Percentiles rank a stretch among this genome's conserved stretches.
Conservation (phyloP, 352 stramenopile species). For the Phytophthora lateralis region DNA sequence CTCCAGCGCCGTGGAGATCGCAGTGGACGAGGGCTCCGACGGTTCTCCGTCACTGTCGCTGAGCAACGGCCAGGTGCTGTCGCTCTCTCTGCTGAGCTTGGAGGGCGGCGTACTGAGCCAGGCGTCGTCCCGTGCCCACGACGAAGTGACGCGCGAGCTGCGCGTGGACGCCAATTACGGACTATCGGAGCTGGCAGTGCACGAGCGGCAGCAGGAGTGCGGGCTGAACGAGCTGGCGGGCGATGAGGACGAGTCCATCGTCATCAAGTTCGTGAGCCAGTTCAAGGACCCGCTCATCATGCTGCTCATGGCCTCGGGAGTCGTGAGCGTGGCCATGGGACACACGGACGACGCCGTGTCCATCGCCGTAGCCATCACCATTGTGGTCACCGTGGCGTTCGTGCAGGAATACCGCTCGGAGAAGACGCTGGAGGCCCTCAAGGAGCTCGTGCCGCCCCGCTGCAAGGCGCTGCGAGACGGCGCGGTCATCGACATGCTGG, state of each 20-base stretch:
- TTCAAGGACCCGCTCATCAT: constrained; percentile 98
- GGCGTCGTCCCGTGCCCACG: constrained; percentile 50
- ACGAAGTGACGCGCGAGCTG: constrained; percentile 70
- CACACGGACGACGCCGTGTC: constrained; percentile 96
- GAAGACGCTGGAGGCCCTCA: constrained; percentile 87
- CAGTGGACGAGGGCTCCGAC: background rate
- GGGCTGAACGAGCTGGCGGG: constrained; percentile 74
- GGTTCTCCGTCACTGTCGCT: constrained; percentile 24
- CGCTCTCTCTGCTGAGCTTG: constrained; percentile 20
- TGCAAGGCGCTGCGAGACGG: constrained; percentile 73
- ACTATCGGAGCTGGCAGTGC: constrained; percentile 55
- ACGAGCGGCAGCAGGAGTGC: constrained; percentile 70
- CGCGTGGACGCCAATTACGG: constrained; percentile 70
- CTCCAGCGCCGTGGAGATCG: constrained; percentile 25
- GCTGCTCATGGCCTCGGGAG: constrained; percentile 93
- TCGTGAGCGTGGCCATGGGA: constrained; percentile 91
- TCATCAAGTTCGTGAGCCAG: constrained; percentile 92
- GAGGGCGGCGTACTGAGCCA: constrained; percentile 34
- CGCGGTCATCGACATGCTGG: constrained; percentile 61
- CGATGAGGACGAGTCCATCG: constrained; percentile 85
- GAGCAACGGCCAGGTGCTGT: constrained; percentile 14
- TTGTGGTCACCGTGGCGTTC: constrained; percentile 97
- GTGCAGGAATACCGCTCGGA: constrained; percentile 90
- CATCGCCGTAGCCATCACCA: constrained; percentile 95
- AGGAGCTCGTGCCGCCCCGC: constrained; percentile 77